A percentile compares a stretch with the other conserved stretches of the same genome.
Conservation (phyloP, 805 yeast genomes). For the Schizosaccharomyces osmophilus region DNA sequence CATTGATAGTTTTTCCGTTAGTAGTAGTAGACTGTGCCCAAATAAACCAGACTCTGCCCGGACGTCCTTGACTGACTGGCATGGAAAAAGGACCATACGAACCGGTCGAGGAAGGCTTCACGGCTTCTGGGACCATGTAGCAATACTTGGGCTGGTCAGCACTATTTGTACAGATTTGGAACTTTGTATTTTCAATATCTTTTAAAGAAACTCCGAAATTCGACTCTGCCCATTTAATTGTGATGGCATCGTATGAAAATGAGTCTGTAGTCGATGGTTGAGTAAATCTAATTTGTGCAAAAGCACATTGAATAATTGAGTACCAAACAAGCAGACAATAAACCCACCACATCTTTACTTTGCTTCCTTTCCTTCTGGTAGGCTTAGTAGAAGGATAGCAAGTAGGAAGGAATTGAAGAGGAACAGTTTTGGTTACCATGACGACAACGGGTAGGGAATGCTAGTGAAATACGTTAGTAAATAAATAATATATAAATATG, state of each 20-base stretch:
- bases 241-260: background rate
- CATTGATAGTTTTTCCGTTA: background rate
- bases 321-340: background rate
- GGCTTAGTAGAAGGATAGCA: too few relatives aligned
- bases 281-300: background rate
- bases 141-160: background rate
- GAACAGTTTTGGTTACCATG: too few relatives aligned
- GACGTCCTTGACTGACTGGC: background rate
- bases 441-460: too few relatives aligned
- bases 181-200: background rate
- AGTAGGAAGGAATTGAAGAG: too few relatives aligned
- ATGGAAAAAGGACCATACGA: background rate
- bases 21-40: background rate
- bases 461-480: too few relatives aligned
- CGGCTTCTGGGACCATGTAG: background rate
- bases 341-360: too few relatives aligned
- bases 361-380: too few relatives aligned
- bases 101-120: background rate
- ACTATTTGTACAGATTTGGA: background rate
- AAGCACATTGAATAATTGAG: background rate
- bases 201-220: background rate
- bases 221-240: background rate
- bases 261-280: background rate
- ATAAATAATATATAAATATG: too few relatives aligned
- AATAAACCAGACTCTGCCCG: background rate